phyloP scores from a whole-genome alignment of 768 basidiomycete species.

The Mycena galopus region DNA sequence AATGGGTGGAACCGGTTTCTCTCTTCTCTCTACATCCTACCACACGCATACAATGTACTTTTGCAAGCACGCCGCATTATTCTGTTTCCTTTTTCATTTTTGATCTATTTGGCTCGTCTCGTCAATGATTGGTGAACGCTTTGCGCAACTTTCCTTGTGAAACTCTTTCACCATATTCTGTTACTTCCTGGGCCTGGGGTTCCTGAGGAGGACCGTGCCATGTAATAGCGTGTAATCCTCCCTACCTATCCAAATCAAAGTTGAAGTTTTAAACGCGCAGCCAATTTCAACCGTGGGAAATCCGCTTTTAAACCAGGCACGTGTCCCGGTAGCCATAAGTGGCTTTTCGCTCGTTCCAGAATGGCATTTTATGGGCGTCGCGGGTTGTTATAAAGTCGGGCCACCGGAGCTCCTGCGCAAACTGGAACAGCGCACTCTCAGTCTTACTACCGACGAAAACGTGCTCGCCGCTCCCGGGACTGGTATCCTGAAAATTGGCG shows the following conservation, averaged over 20 bases:
- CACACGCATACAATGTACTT: slow-evolving; percentile 17
- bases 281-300: neutral
- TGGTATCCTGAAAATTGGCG: slow-evolving; percentile 89
- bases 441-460: slow-evolving; percentile 95
- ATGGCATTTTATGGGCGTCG: slow-evolving; percentile 89
- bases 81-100: neutral
- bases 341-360: slow-evolving; percentile 92
- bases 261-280: no score
- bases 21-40: neutral
- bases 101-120: no score
- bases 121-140: no score
- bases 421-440: slow-evolving; percentile 90
- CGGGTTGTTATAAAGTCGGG: slow-evolving; percentile 75
- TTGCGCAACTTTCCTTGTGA: no score
- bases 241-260: no score
- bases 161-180: no score
- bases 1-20: neutral
- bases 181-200: no score
- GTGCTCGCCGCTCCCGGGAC: slow-evolving; percentile 69
- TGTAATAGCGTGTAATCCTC: no score
- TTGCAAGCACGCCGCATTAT: neutral
- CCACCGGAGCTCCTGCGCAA: slow-evolving; percentile 88
- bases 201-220: no score
- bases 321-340: slow-evolving; percentile 85
- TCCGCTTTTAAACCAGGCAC: neutral